Conservation (phyloP, 2,329 filamentous ascomycete genomes). For the Penicillium oxalicum region DNA sequence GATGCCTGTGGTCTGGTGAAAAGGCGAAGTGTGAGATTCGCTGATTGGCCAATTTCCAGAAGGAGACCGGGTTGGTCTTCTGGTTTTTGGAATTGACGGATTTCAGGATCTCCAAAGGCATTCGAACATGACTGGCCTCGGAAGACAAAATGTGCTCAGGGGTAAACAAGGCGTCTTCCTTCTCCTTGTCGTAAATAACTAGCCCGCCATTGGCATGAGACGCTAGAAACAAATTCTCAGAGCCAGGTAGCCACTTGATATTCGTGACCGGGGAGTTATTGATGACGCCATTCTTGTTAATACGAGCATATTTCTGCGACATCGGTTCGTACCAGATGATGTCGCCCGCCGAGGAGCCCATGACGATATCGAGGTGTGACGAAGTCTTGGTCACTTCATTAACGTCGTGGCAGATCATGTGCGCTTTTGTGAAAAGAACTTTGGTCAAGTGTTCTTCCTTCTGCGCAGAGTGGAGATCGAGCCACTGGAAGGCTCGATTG, state of each 20-base stretch:
- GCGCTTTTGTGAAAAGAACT: slow-evolving; percentile 92
- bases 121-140: slow-evolving; percentile 22
- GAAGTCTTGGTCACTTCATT: slow-evolving; percentile 74
- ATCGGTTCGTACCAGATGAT: slow-evolving; percentile 99
- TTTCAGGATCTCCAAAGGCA: slow-evolving; percentile 67
- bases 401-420: slow-evolving; percentile 90
- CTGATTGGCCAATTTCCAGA: slow-evolving; percentile 88
- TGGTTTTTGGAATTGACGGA: slow-evolving; percentile 92
- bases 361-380: slow-evolving; percentile 79
- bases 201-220: slow-evolving; percentile 87
- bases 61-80: slow-evolving; percentile 84
- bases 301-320: slow-evolving; percentile 85
- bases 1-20: slow-evolving; percentile 77
- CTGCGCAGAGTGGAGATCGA: slow-evolving; percentile 68
- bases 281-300: slow-evolving; percentile 96
- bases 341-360: slow-evolving; percentile 94
- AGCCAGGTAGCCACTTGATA: slow-evolving; percentile 89
- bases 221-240: slow-evolving; percentile 86
- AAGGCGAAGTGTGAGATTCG: slow-evolving; percentile 88
- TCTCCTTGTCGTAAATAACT: slow-evolving; percentile 95
- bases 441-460: slow-evolving; percentile 88
- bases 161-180: slow-evolving; percentile 75
- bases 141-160: slow-evolving; percentile 50
- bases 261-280: slow-evolving; percentile 78
- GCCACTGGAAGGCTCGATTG: slow-evolving; percentile 92